Evolutionary conservation across 352 stramenopile species (phyloP), one percentile per base, ranked within the genome.

Genomic region (Phytophthora pini): DNA sequence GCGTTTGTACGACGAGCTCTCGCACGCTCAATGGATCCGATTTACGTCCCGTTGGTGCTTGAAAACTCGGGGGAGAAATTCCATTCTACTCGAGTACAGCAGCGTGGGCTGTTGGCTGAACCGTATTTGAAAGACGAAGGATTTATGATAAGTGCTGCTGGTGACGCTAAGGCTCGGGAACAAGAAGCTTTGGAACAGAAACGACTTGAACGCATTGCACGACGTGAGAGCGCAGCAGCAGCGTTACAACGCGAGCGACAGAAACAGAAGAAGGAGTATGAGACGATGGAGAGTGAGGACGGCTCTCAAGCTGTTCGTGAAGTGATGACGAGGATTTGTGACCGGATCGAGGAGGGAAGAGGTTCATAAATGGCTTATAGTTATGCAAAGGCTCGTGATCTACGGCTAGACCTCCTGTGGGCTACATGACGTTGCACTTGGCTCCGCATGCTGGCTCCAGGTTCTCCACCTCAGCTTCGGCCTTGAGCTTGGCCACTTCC

Each of bases 381-480:
- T 17, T 32, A 58, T 66, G 65, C 39, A 66, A 54, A 11, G 54
- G 20, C 8, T 65, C 15, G n/a, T 48, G 32, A 50, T 61, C 39
- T 49, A 59, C 48, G 26, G 39, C 17, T 31, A 53, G 29, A 26
- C 39, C 29, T 43, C 31, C n/a, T 22, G 38, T 45, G 36, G 41
- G 13, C 56, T 80, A 90, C 82, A 89, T 89, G 77, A 90, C 52
- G 61, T 58, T 55, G 76, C 82, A 90, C 54, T 72, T 72, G 52
- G 67, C 59, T 58, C 69, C 77, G 44, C 80, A 86, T 15, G 63
- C 64, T 44, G 76, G 77, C 43, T 87, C 68, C 9, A 89, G 29
- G 40, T 65, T 68, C 38, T 72, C 67, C 48, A 74, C 67, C 32
- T 74, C 62, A 11, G 70, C 71, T 32, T 79, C 67, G 2, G 57